Evolutionary conservation across 1,139 yeast genomes (phyloP).

Genomic region (Lodderomyces theae): DNA sequence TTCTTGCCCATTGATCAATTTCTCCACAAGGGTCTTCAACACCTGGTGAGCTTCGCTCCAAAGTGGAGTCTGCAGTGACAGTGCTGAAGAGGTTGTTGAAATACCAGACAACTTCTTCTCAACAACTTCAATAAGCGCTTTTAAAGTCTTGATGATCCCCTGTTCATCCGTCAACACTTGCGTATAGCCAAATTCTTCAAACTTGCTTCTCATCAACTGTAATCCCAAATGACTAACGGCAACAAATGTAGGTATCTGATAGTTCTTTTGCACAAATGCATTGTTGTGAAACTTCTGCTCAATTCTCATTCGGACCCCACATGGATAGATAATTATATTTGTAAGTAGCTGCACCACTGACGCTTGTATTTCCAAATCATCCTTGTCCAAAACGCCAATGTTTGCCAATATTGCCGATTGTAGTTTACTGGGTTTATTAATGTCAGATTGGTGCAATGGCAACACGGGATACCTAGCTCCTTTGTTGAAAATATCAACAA

Average conservation of each 20-base stretch:
- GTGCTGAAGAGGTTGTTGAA: conserved; percentile 17
- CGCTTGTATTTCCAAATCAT: conserved; percentile 38
- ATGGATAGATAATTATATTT: conserved; percentile 54
- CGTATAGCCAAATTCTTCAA: conserved; percentile 32
- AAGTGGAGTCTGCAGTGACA: conserved; percentile 24
- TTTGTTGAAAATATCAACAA: conserved; percentile 50
- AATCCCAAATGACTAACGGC: conserved; percentile 58
- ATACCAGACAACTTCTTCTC: conserved; percentile 37
- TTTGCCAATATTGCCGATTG: conserved; percentile 52
- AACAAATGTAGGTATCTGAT: conserved; percentile 64
- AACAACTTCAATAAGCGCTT: conserved; percentile 25
- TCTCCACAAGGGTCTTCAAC: conserved; percentile 22
- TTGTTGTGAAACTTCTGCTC: conserved; percentile 30
- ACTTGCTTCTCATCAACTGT: conserved; percentile 33
- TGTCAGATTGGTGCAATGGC: conserved; percentile 37
- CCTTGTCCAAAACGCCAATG: conserved; percentile 31
- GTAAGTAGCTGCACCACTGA: conserved; percentile 53
- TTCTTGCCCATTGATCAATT: conserved; percentile 17
- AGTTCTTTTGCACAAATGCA: conserved; percentile 23
- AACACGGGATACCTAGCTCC: conserved; percentile 68
- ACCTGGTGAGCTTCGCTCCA: conserved; percentile 46
- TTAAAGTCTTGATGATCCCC: conserved; percentile 33
- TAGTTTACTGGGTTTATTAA: conserved; percentile 48
- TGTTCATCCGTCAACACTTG: conserved; percentile 42
- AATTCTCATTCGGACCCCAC: conserved; percentile 56